Evolutionary conservation across 305 asterid genomes (phyloP), one percentile per base, ranked within the genome.

Genomic region (Ilex paraguariensis): DNA sequence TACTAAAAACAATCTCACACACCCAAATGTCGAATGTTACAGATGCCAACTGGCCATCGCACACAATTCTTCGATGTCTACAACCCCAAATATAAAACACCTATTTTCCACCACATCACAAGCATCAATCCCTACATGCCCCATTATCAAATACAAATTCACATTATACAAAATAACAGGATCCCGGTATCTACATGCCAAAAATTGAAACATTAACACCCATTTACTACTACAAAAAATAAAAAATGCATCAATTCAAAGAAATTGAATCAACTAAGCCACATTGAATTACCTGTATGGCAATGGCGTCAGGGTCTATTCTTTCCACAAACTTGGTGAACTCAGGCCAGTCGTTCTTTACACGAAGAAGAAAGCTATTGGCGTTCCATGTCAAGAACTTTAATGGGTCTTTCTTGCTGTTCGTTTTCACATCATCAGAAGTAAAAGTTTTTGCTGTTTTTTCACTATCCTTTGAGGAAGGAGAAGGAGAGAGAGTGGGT

Each of bases 311-410:
- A 56, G 98, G 95, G 75, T 87, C 95, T 61, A 86, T 64, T 66
- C 55, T 79, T 73, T 84, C 77, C 3, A 91, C 70, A 48, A 91
- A 87, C 67, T 80, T 77, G 45, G 82, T 79, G 73, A 91, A 76
- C 68, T 91, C 98, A 6, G 83, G 31, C 90, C 89, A 87, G 61
- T 87, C 67, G 77, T 88, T 86, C 78, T 91, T 91, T 56, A 88
- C 75, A 62, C 96, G 72, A 4, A 88, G 81, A 61, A 91, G 88
- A 69, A 91, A 71, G 63, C 98, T 86, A 60, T 91, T 88, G 3
- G 98, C 98, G 58, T 91, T 91, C 98, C 96, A 91, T 16, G 98
- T 84, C 82, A 91, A 60, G 81, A 91, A 83, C 80, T 83, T 88
- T 33, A 60, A 68, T 39, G 98, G 98, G 45, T 84, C 95, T 58